Conservation (phyloP, 1,284 basidiomycete genomes). For the Cryptococcus hybrid region DNA sequence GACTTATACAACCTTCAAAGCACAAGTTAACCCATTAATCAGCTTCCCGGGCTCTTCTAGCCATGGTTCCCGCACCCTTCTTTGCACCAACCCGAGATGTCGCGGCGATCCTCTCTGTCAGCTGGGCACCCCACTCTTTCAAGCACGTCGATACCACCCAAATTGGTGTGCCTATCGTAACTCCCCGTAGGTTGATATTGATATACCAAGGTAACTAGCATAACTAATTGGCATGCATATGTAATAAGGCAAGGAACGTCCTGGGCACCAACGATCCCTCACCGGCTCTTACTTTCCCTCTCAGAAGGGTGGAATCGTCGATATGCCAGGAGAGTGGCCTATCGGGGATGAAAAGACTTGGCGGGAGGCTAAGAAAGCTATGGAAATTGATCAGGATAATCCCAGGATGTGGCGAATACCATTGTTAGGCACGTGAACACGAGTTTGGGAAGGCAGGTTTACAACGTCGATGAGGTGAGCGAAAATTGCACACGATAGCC, state of each 20-base stretch:
- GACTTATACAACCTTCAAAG: too few relatives aligned
- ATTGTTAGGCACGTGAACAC: conserved; percentile 81
- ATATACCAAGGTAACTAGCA: background rate
- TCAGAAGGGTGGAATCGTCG: conserved; percentile 56
- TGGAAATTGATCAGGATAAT: conserved; percentile 35
- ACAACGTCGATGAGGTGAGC: conserved; percentile 78
- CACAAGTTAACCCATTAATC: too few relatives aligned
- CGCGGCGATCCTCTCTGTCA: conserved; percentile 42
- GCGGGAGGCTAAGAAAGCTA: conserved; percentile 58
- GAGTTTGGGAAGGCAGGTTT: conserved; percentile 79
- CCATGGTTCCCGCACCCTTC: conserved; percentile 30
- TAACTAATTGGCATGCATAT: background rate
- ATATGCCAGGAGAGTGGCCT: conserved; percentile 79
- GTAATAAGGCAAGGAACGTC: conserved; percentile 29
- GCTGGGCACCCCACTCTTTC: conserved; percentile 18
- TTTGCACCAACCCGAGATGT: conserved; percentile 42
- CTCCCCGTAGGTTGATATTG: conserved; percentile 22
- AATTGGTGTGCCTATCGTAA: conserved; percentile 43
- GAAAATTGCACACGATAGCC: background rate
- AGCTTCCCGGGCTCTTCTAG: background rate
- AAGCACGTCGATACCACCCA: conserved; percentile 36
- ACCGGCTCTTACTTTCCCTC: conserved; percentile 49
- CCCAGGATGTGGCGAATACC: conserved; percentile 65
- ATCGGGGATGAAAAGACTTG: conserved; percentile 75
- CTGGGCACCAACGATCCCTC: conserved; percentile 41